Conservation (phyloP, 1,139 yeast species). For the Saccharomyces hybrid region DNA sequence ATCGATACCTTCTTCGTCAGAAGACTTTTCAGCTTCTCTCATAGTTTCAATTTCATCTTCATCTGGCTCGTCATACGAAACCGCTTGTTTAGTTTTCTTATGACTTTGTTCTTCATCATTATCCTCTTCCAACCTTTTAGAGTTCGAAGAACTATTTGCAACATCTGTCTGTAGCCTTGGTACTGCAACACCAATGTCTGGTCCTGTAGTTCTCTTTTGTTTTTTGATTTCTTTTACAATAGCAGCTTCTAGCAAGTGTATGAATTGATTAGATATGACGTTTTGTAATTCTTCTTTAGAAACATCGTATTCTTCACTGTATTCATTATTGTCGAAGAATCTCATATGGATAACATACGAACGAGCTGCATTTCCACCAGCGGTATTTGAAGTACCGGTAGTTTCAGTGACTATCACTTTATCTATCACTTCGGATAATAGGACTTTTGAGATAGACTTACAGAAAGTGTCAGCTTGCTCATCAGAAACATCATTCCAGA, state of each 20-base stretch:
- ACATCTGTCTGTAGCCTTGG: conserved; percentile 47
- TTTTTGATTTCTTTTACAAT: conserved; percentile 77
- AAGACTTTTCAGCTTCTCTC: conserved; percentile 70
- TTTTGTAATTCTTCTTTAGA: conserved; percentile 69
- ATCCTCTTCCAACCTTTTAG: conserved; percentile 45
- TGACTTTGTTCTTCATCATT: conserved; percentile 61
- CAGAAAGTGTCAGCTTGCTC: conserved; percentile 89
- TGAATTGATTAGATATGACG: conserved; percentile 57
- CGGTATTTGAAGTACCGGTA: conserved; percentile 51
- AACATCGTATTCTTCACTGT: conserved; percentile 82
- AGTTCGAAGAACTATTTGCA: conserved; percentile 32
- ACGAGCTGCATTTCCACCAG: conserved; percentile 42
- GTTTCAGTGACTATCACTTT: conserved; percentile 82
- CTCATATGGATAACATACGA: conserved; percentile 66
- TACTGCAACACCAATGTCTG: conserved; percentile 67
- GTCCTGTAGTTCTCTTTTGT: conserved; percentile 54
- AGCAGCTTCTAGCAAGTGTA: conserved; percentile 59
- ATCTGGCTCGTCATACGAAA: conserved; percentile 90
- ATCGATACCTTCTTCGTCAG: conserved; percentile 46
- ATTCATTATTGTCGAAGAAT: conserved; percentile 72
- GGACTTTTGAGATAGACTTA: conserved; percentile 78
- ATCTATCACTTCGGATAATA: conserved; percentile 83
- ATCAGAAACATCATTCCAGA: conserved; percentile 69
- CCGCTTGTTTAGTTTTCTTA: conserved; percentile 69
- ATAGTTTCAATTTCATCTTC: conserved; percentile 85